Base-by-base conservation (phyloP, 129 eudicot species). In the Helianthus annuus region DNA sequence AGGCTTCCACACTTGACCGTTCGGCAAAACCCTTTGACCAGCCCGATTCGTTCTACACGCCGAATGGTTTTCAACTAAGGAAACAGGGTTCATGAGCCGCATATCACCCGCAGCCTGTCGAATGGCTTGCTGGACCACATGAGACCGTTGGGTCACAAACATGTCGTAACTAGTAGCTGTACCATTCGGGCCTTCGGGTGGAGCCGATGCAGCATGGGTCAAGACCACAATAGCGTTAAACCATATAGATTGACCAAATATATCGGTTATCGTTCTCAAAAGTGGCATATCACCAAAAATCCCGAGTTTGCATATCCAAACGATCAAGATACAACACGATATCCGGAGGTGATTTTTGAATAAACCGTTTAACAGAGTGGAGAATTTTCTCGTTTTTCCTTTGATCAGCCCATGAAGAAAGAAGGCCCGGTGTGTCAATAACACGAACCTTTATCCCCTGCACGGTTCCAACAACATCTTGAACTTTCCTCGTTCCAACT, bases 1-100 rank as follows among this genome's bases (percentile, higher is more conserved):
- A 48, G 99, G 97, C 84, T 91, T 95, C 99, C 99, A 95, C 56
- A 95, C 89, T 81, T 95, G 99, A 65, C 97, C 99, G 76, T 95
- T 95, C 17, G 99, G 97, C 82, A 95, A 75, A 12, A 95, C 99
- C 70, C 97, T 81, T 84, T 95, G 99, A 46, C 99, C 99, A 55
- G 94, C 94, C 76, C 91, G 82, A 56, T 95, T 95, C 3, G 97
- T 90, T 70, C 96, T 75, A 76, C 99, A 90, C 22, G 96, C 97
- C 7, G 95, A 90, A 67, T 95, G 99, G 71, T 95, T 95, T 72
- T 95, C 99, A 58, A 95, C 99, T 65, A 95, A 86, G 5, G 99
- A 95, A 74, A 95, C 96, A 62, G 99, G 99, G 74, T 95, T 95
- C 99, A 95, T 95, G 2, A 95, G 86, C 70, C 99, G 89, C 96